Conservation (phyloP, 441 rosid genomes). For the Brassica hybrid region DNA sequence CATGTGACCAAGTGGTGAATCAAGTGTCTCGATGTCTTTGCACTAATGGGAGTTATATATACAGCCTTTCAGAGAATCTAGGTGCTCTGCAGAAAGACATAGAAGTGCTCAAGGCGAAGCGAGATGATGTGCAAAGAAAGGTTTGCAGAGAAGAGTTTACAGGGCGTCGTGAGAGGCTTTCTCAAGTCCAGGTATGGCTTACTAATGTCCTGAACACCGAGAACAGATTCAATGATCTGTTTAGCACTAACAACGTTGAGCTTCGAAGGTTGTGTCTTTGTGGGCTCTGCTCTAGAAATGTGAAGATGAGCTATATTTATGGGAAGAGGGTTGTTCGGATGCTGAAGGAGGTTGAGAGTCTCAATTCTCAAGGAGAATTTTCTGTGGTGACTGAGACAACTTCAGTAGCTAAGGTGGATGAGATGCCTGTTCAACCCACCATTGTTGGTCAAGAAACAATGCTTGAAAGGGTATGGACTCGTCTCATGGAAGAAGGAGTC, state of each 20-base stretch:
- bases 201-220: not conserved
- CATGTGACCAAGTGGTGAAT: not conserved
- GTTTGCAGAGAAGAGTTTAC: not conserved
- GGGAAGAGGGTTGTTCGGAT: not conserved
- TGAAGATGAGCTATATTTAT: not conserved
- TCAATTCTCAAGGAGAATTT: constrained; percentile 21
- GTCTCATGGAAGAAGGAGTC: constrained; percentile 1
- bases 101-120: not conserved
- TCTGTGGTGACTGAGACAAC: not conserved
- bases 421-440: constrained; percentile 14
- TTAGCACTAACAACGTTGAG: not conserved
- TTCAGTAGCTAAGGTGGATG: not conserved
- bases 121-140: not conserved
- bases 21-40: not conserved
- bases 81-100: not conserved
- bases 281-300: not conserved
- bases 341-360: constrained; percentile 19
- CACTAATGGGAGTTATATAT: not conserved
- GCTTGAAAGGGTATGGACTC: not conserved
- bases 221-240: not conserved
- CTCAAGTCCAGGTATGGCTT: not conserved
- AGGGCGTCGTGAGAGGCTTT: not conserved
- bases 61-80: not conserved
- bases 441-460: constrained; percentile 4
- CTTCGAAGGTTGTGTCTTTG: not conserved